These are phyloP conservation scores for Salvia sclarea DNA, from an alignment of 305 asterid genomes.

Conservation along the genomic window DNA sequence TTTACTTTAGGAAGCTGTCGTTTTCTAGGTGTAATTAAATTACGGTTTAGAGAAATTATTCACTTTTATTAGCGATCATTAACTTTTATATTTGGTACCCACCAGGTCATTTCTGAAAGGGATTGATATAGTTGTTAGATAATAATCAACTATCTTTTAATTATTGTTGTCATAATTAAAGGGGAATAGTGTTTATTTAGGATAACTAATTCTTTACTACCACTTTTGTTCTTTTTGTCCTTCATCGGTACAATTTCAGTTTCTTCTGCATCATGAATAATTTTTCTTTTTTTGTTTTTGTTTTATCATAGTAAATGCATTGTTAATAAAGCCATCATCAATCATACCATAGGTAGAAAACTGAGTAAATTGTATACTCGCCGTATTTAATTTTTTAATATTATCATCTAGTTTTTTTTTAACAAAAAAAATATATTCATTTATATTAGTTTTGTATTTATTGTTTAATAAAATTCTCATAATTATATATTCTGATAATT, in stretches of 20 bases:
- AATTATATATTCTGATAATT: too few species aligned
- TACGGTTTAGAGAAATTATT: neutral
- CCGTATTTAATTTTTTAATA: too few species aligned
- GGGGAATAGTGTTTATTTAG: slow-evolving; percentile 5
- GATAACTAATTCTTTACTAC: neutral
- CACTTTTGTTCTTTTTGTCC: slow-evolving; percentile 1
- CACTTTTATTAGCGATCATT: slow-evolving; percentile 1
- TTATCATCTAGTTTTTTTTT: too few species aligned
- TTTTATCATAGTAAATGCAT: too few species aligned
- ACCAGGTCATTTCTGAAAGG: slow-evolving; percentile 7
- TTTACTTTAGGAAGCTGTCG: neutral
- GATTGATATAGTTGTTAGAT: neutral
- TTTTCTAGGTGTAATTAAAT: slow-evolving; percentile 7
- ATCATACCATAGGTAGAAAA: too few species aligned
- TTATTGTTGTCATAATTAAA: slow-evolving; percentile 1
- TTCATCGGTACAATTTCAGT: neutral
- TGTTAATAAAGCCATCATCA: too few species aligned
- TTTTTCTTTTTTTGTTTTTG: too few species aligned
- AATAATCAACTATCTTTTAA: neutral
- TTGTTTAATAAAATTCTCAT: too few species aligned
- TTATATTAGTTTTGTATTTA: too few species aligned
- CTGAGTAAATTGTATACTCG: too few species aligned
- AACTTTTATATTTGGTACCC: slow-evolving; percentile 16
- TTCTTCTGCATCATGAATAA: too few species aligned
- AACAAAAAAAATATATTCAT: too few species aligned